phyloP scores from a whole-genome alignment of 2,329 filamentous ascomycete genomes.

The Fusarium sp. region DNA sequence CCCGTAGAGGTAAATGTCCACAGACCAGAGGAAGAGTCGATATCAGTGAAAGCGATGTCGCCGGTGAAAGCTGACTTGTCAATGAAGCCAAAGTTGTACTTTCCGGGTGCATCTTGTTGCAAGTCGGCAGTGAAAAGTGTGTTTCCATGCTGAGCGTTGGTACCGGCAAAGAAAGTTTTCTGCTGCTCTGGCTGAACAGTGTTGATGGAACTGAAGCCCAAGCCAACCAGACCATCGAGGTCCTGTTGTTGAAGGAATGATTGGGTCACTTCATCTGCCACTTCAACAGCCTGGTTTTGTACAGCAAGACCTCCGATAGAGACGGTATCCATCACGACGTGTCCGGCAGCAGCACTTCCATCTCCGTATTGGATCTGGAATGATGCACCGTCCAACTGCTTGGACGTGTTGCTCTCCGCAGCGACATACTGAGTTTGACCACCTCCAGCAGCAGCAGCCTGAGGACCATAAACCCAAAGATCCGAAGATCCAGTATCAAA shows the following conservation, averaged over 20 bases:
- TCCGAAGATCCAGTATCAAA: conserved; percentile 62
- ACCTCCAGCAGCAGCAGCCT: conserved; percentile 52
- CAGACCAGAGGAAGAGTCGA: conserved; percentile 72
- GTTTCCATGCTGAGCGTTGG: conserved; percentile 28
- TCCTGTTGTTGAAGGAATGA: conserved; percentile 55
- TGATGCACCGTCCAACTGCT: conserved; percentile 51
- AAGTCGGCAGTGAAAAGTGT: conserved; percentile 77
- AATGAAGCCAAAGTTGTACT: conserved; percentile 81
- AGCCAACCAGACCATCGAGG: conserved; percentile 58
- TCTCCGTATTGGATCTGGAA: conserved; percentile 62
- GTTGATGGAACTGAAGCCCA: conserved; percentile 59
- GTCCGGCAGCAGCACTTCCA: conserved; percentile 56
- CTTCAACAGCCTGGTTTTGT: conserved; percentile 56
- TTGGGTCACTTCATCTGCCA: conserved; percentile 55
- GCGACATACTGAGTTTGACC: conserved; percentile 57
- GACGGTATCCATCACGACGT: conserved; percentile 58
- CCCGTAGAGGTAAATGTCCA: conserved; percentile 67
- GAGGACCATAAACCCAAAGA: conserved; percentile 62
- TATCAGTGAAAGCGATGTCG: conserved; percentile 69
- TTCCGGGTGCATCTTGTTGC: conserved; percentile 65
- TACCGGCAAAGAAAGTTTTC: conserved; percentile 58
- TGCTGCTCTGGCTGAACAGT: conserved; percentile 56
- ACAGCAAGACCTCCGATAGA: conserved; percentile 58
- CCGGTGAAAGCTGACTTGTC: conserved; percentile 73
- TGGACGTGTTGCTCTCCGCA: conserved; percentile 52